Evolutionary conservation across 179 eudicot species (phyloP).

Genomic region (Silene vulgaris): DNA sequence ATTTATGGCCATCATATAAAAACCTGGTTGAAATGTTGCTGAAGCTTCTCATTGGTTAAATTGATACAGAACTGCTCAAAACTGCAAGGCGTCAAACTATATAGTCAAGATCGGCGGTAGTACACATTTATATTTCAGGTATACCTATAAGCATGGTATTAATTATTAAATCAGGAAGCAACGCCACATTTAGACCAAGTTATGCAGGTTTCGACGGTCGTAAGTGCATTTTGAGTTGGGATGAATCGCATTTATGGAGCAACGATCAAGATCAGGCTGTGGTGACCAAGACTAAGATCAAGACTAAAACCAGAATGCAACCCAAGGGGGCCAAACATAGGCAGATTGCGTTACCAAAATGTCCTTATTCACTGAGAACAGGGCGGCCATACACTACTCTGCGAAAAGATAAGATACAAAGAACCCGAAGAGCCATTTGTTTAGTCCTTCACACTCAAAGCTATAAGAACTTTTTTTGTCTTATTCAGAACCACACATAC

Average conservation of each 20-base stretch:
- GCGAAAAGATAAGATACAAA: not conserved
- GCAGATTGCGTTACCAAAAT: no score
- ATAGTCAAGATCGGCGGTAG: slow-evolving; percentile 15
- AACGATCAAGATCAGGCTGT: no score
- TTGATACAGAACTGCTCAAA: slow-evolving; percentile 94
- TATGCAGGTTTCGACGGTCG: not conserved
- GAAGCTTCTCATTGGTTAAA: slow-evolving; percentile 95
- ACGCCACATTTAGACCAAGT: not conserved
- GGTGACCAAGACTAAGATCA: no score
- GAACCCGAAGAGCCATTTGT: not conserved
- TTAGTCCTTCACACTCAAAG: not conserved
- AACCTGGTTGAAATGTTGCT: slow-evolving; percentile 98
- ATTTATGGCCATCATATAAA: not conserved
- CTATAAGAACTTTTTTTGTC: no score
- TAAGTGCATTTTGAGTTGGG: not conserved
- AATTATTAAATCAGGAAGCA: not conserved
- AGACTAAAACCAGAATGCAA: no score
- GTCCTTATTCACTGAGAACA: not conserved
- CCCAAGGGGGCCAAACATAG: no score
- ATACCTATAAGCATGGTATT: no score
- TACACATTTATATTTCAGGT: not conserved
- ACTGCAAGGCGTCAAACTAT: slow-evolving; percentile 43
- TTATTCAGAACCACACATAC: no score
- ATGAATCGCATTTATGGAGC: not conserved
- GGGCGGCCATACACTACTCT: not conserved